A percentile compares a stretch with the other conserved stretches of the same genome.
phyloP scores from a whole-genome alignment of 768 basidiomycete species.

The Pholiota microspora region DNA sequence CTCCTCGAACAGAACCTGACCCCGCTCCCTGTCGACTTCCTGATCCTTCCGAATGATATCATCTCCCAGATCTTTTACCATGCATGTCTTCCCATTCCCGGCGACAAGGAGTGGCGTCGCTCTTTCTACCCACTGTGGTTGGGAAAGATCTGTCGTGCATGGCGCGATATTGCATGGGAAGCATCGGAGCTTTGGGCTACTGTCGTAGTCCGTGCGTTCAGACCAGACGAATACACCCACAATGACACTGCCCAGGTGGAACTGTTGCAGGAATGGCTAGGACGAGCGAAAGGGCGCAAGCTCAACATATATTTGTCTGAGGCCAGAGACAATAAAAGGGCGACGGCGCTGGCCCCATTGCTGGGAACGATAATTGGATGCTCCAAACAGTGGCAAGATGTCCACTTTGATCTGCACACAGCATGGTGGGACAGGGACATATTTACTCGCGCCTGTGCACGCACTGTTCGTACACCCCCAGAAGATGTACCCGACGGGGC shows the following conservation, averaged over 20 bases:
- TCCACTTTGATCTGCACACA: conserved; percentile 6
- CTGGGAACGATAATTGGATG: background rate
- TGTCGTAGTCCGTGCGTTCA: conserved; percentile 6
- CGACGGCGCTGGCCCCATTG: background rate
- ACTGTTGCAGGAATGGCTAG: conserved; percentile 15
- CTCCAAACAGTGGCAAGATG: conserved; percentile 11
- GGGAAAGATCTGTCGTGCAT: background rate
- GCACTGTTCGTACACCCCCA: no score
- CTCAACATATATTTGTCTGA: conserved; percentile 16
- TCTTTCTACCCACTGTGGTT: background rate
- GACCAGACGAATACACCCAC: background rate
- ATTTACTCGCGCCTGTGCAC: no score
- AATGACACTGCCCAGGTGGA: background rate
- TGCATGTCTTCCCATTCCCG: background rate
- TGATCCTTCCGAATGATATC: conserved; percentile 8
- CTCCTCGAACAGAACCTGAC: no score
- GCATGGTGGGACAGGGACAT: background rate
- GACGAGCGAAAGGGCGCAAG: conserved; percentile 11
- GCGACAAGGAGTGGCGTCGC: background rate
- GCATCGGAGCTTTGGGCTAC: background rate
- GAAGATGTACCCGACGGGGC: no score
- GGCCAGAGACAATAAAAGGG: background rate
- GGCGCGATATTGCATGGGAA: background rate
- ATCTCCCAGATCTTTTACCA: conserved; percentile 10
- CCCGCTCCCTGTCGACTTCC: background rate